These are phyloP conservation scores for Microbotryum silenes-acaulis DNA, from an alignment of 1,284 basidiomycete genomes.

Conservation along the genomic window DNA sequence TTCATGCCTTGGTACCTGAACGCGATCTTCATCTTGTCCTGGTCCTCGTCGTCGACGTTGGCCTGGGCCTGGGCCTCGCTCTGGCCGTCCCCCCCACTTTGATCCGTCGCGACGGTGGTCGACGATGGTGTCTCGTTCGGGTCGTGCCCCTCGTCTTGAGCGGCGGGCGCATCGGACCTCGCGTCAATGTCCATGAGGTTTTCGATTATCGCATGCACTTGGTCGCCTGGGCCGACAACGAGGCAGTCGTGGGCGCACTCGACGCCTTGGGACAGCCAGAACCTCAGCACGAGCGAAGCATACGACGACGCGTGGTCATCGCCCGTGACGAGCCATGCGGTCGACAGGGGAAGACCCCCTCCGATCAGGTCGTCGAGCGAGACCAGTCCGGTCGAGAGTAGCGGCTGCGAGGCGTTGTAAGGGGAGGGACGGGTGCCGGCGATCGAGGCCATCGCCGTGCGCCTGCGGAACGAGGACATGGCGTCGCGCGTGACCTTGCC, in stretches of 20 bases:
- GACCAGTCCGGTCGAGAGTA: slow-evolving; percentile 76
- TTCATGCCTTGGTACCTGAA: slow-evolving; percentile 93
- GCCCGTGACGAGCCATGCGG: slow-evolving; percentile 61
- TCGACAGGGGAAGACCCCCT: slow-evolving; percentile 81
- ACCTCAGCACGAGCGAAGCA: slow-evolving; percentile 74
- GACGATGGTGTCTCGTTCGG: no score
- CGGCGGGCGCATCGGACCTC: background rate
- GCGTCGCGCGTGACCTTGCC: background rate
- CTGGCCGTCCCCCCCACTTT: slow-evolving; percentile 45
- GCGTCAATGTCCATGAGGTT: slow-evolving; percentile 34
- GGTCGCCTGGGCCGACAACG: slow-evolving; percentile 45
- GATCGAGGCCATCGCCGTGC: slow-evolving; percentile 11
- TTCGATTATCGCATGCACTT: slow-evolving; percentile 29
- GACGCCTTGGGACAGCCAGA: slow-evolving; percentile 80
- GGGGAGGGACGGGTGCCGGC: slow-evolving; percentile 32
- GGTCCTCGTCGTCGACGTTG: slow-evolving; percentile 45
- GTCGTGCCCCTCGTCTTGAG: slow-evolving; percentile 31
- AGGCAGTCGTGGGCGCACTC: slow-evolving; percentile 60
- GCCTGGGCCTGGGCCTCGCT: slow-evolving; percentile 50
- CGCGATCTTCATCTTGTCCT: slow-evolving; percentile 71
- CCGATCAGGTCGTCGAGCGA: slow-evolving; percentile 94
- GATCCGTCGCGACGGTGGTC: slow-evolving; percentile 37
- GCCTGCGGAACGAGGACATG: slow-evolving; percentile 23
- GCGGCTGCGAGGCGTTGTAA: slow-evolving; percentile 26
- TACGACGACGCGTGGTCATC: slow-evolving; percentile 80